These are phyloP conservation scores for Hypoxylon sp. DNA, from an alignment of 2,329 filamentous ascomycete genomes.

Conservation along the genomic window DNA sequence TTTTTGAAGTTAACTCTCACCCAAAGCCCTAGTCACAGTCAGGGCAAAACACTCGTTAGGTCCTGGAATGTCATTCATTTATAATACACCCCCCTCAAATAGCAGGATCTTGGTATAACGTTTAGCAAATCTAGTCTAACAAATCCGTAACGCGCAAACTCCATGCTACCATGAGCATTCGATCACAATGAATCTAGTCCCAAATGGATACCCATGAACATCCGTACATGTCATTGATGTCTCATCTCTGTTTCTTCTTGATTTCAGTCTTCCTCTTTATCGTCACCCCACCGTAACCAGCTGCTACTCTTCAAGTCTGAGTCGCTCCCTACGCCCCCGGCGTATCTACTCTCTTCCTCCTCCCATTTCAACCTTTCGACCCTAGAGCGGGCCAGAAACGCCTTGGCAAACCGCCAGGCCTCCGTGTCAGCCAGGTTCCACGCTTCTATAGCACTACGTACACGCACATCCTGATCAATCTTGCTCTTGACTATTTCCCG, in stretches of 20 bases:
- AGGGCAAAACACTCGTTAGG: constrained; percentile 26
- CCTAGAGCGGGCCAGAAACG: constrained; percentile 73
- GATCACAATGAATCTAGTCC: constrained; percentile 11
- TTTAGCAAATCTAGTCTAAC: constrained; percentile 34
- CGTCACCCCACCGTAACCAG: constrained; percentile 56
- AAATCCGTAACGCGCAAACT: constrained; percentile 41
- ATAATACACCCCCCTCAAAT: constrained; percentile 25
- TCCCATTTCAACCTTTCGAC: constrained; percentile 79
- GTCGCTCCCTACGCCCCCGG: constrained; percentile 71
- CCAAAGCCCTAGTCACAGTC: constrained; percentile 6
- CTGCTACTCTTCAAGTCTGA: constrained; percentile 56
- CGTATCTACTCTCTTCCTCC: constrained; percentile 76
- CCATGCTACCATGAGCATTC: constrained; percentile 37
- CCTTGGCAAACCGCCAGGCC: constrained; percentile 81
- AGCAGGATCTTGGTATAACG: constrained; percentile 29
- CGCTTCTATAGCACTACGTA: constrained; percentile 72
- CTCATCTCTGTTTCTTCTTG: constrained; percentile 1
- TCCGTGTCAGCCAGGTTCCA: constrained; percentile 82
- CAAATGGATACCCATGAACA: constrained; percentile 22
- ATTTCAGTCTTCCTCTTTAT: constrained; percentile 45
- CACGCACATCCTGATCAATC: constrained; percentile 59
- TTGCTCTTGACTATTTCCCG: constrained; percentile 63
- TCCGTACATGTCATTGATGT: constrained; percentile 32
- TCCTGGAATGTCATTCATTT: constrained; percentile 9
- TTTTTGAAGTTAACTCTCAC: constrained; percentile 14